Evolutionary conservation across 441 rosid species (phyloP), one percentile per base, ranked within the genome.

Genomic region (Populus hybrid): DNA sequence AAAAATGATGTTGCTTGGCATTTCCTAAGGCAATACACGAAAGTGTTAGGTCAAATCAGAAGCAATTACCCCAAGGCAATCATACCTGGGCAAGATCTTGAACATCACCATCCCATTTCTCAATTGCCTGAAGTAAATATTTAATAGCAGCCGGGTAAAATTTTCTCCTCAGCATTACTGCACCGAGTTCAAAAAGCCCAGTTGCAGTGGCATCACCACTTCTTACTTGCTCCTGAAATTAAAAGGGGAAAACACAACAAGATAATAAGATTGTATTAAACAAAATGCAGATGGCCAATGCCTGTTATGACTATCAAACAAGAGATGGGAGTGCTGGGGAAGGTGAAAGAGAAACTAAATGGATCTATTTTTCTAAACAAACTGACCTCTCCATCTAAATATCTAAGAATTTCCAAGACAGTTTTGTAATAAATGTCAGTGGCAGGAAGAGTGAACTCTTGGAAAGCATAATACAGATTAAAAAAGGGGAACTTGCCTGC

Each of bases 161-260:
- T 80, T 94, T 93, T 80, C 99, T 85, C 86, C 98, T 84, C 72
- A 93, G 84, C 99, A 95, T 95, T 76, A 94, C 98, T 1, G 99
- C 98, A 74, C 99, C 98, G 6, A 95, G 97, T 85, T 95, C 97
- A 78, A 95, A 95, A 45, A 89, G 86, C 86, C 87, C 99, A 35
- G 98, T 95, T 72, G 98, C 98, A 86, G 88, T 88, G 69, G 99
- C 99, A 84, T 93, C 99, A 6, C 99, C 99, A 31, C 99, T 95
- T 86, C 99, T 90, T 78, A 93, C 98, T 90, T 95, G 98, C 74
- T 95, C 98, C 99, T 95, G 87, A 35, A 69, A 68, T 77, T 28
- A 53, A 20, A 75, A 56, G 72, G 68, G 23, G 23, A 33, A 68
- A 73, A 81, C 18, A 36, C 16, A 64, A 40, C 10, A 45, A 35